These are phyloP conservation scores for Penicillium sclerotiorum DNA, from an alignment of 2,329 filamentous ascomycete species.

Conservation along the genomic window DNA sequence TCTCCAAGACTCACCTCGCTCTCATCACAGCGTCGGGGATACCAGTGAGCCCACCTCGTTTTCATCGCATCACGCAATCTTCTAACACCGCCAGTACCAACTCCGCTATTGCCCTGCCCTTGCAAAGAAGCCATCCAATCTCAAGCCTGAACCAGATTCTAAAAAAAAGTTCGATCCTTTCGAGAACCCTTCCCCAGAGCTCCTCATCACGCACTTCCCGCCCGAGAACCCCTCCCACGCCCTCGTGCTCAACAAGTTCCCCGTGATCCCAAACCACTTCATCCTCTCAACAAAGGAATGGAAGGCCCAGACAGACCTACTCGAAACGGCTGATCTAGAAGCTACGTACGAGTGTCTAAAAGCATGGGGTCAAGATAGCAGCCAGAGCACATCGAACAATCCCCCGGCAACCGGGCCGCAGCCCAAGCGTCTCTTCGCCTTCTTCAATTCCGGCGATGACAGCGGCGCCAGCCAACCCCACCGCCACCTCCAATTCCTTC, in stretches of 20 bases:
- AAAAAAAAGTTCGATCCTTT: conserved; percentile 47
- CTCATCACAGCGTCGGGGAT: conserved; percentile 38
- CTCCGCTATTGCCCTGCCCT: conserved; percentile 53
- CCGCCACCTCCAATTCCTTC: conserved; percentile 52
- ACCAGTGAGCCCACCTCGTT: conserved; percentile 28
- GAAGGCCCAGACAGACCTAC: conserved; percentile 46
- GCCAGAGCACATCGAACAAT: not conserved
- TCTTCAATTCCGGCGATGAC: conserved; percentile 53
- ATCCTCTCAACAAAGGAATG: conserved; percentile 51
- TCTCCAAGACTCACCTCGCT: conserved; percentile 44
- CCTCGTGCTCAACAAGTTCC: conserved; percentile 53
- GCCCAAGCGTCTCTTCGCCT: conserved; percentile 45
- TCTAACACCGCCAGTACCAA: conserved; percentile 42
- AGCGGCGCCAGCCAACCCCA: conserved; percentile 54
- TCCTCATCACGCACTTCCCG: conserved; percentile 46
- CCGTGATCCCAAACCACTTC: conserved; percentile 53
- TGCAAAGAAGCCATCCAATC: conserved; percentile 44
- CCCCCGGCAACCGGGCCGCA: conserved; percentile 2
- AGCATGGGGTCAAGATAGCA: conserved; percentile 37
- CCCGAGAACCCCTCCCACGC: conserved; percentile 37
- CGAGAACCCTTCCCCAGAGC: conserved; percentile 44
- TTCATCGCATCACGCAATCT: not conserved
- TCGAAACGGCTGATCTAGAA: conserved; percentile 47
- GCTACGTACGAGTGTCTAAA: conserved; percentile 46
- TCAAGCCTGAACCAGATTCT: conserved; percentile 23